Base-by-base conservation (phyloP, 148 eudicot genomes). In the Rhododendron henanense region DNA sequence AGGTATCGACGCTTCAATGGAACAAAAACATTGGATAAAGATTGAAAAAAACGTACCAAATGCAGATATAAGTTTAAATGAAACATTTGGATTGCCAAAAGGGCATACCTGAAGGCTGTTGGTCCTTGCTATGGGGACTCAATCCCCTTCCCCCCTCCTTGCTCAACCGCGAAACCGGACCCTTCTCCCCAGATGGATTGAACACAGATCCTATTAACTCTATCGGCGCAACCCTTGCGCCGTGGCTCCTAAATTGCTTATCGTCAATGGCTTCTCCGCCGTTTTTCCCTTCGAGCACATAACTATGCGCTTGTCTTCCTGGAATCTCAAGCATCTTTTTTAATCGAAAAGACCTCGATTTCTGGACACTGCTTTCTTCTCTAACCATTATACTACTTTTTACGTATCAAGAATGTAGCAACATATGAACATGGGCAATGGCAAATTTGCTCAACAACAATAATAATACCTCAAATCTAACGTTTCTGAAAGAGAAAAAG, bases 71-170 rank as follows among this genome's bases (percentile, higher is more conserved):
- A n/a, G 3, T 28, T 0, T 10, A 7, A 63, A 44, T 1, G 28
- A 83, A 39, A 67, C 77, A 83, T 15, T 59, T 25, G 6, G 69
- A 83, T 77, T 41, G 47, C n/a, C 19, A 59, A 31, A 25, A 61
- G 23, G 11, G 11, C 21, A 44, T 71, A 92, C 92, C 93, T 71
- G 93, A 84, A 83, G 79, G 87, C 16, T 79, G 79, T 37, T 57
- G 84, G 81, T 31, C 84, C 41, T 21, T 67, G 73, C 39, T 44
- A 3, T 16, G 73, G n/a, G 51, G 19, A 25, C 85, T 51, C 50
- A 57, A 45, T n/a, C 50, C 78, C 50, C 39, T 45, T 16, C 48
- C 82, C 3, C 61, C 78, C 67, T 78, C 86, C 55, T 59, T 88
- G 87, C 77, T 45, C 37, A 79, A 57, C 3, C 65, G 77, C 25